Conservation (phyloP, 148 eudicot species). For the Cornus kousa region DNA sequence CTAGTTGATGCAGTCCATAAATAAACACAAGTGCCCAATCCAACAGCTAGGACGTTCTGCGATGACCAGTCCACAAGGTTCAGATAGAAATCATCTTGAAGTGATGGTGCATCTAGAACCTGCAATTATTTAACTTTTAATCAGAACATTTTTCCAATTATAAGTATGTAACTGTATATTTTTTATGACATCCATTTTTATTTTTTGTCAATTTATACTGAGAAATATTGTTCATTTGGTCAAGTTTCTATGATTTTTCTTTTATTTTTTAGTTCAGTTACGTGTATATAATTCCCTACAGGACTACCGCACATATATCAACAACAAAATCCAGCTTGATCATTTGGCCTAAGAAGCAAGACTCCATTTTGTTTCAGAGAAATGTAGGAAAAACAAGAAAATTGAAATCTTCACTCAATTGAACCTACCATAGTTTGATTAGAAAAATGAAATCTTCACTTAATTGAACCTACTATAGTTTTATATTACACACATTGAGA, state of each 20-base stretch:
- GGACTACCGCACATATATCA: neutral
- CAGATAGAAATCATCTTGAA: constrained; percentile 95
- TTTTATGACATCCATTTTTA: neutral
- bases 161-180: neutral
- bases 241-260: neutral
- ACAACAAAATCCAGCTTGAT: neutral
- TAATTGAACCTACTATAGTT: neutral
- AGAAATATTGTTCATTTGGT: neutral
- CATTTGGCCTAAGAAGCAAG: neutral
- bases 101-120: constrained; percentile 97
- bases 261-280: neutral
- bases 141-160: neutral
- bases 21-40: constrained; percentile 89
- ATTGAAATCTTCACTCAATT: neutral
- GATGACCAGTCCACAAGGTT: constrained; percentile 98
- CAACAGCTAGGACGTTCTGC: constrained; percentile 91
- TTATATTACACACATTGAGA: too few species aligned
- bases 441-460: neutral
- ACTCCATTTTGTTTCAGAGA: neutral
- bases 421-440: neutral
- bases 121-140: constrained; percentile 20
- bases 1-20: constrained; percentile 93
- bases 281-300: neutral
- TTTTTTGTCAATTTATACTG: too few species aligned
- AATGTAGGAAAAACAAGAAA: neutral